Evolutionary conservation across 2,329 filamentous ascomycete species (phyloP), one percentile per base, ranked within the genome.

Genomic region (Aspergillus sojae): DNA sequence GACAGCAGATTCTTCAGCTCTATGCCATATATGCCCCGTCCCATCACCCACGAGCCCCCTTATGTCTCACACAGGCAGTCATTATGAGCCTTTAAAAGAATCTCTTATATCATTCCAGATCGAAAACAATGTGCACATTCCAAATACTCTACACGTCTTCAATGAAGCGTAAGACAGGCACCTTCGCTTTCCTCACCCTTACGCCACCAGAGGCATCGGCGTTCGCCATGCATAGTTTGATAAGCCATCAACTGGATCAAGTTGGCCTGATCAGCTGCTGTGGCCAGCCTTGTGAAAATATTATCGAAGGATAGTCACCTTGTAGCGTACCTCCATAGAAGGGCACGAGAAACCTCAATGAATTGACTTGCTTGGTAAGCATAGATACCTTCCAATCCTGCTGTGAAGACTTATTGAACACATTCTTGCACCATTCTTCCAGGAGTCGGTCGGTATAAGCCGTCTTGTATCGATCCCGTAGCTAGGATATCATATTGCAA

Each of bases 91-190:
- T 19, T 9, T 5, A 2, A 5, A 19, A 5, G 2, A 16, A 16
- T 39, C 0, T 19, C 14, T 39, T 14, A 16, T 39, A 39, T 16
- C 11, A 12, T 16, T 16, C 34, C 16, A 41, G 16, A 4, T 41
- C 6, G 7, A 19, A 41, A 2, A 3, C 0, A 19, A 41, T 41
- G 5, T 41, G 2, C 16, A n/a, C 16, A 14, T 16, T 36, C 19
- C 2, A 4, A 9, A 2, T 4, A n/a, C 39, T 41, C 16, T 1
- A 4, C 19, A 9, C 3, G 1, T 41, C 19, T 2, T 1, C 19
- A 41, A 19, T 9, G 16, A 7, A 10, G 6, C 6, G 7, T 7
- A 41, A n/a, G 16, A 19, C 2, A 41, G 19, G 7, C 7, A n/a
- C 19, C 7, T 41, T 10, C 0, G 2, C 2, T 14, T 36, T 14